Base-by-base conservation (phyloP, 768 basidiomycete genomes). In the Amanita molliuscula region DNA sequence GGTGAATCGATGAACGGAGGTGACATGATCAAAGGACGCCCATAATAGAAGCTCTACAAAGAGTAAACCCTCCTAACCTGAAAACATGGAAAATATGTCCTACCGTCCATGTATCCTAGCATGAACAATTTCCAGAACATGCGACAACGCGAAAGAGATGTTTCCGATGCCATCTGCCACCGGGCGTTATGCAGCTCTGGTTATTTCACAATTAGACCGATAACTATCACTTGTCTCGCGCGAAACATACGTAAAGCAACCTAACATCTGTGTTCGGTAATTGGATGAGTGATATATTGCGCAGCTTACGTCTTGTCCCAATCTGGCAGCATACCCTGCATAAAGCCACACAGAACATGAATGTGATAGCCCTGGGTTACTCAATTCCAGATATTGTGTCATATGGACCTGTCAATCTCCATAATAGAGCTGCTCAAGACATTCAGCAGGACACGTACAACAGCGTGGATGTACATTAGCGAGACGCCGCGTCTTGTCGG, bases 61-160 rank as follows among this genome's bases (percentile, higher is more conserved):
- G 6, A 31, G 49, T 42, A 29, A 25, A 41, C 36, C 13, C 28
- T 11, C 47, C 21, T 6, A 18, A 18, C 15, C 23, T 38, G 16
- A 40, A 20, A 11, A 21, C 11, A 25, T 18, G 13, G 47, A 18
- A 20, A 9, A 9, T 9, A 23, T 48, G 13, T 26, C 65, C 42
- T 56, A 87, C 85, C 34, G 75, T 62, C 72, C 76, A 78, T 0
- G 80, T 79, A 56, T 87, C 85, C 85, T 25, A 76, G 59, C 21
- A 68, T 55, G 57, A 82, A 85, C n/a, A 86, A 60, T 43, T 81
- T 76, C 82, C 84, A 88, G 59, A 85, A 86, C 9, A 82, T 64
- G 18, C 68, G 68, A 47, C 69, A 73, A 15, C 84, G 76, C 48
- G 70, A 66, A 51, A 78, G 67, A 15, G 67, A 60, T 35, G 68